These are phyloP conservation scores for sweet orange (Citrus sinensis) DNA, from an alignment of 345 rosid species.

Conservation along the genomic window DNA sequence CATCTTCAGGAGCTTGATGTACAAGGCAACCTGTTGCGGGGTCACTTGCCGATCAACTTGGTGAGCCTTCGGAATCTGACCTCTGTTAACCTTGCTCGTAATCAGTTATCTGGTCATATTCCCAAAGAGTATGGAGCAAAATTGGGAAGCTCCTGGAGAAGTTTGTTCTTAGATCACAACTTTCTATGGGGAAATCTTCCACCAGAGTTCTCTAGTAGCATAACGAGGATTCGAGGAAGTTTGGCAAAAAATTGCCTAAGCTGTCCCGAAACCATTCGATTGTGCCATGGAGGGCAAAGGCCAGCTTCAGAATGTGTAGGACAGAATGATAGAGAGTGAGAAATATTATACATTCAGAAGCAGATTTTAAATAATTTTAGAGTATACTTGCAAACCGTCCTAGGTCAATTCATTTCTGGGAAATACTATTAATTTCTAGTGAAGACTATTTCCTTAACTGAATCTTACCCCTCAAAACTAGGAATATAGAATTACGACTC, in stretches of 20 bases:
- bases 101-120: conserved; percentile 40
- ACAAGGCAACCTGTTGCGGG: conserved; percentile 41
- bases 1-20: conserved; percentile 42
- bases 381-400: neutral
- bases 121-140: conserved; percentile 36
- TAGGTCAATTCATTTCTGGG: neutral
- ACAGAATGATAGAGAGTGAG: neutral
- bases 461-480: neutral
- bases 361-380: neutral
- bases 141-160: conserved; percentile 41
- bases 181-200: conserved; percentile 47
- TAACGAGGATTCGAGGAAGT: conserved; percentile 36
- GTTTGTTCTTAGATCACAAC: conserved; percentile 28
- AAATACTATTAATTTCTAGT: neutral
- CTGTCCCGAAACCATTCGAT: conserved; percentile 27
- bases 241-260: conserved; percentile 50
- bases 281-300: conserved; percentile 50
- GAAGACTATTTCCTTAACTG: neutral
- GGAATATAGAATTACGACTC: neutral
- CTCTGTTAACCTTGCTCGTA: conserved; percentile 40
- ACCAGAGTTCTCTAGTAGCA: conserved; percentile 20
- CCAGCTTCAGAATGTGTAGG: conserved; percentile 39
- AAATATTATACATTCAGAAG: neutral
- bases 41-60: conserved; percentile 42
- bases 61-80: conserved; percentile 33